Evolutionary conservation across 1,139 yeast genomes (phyloP), one percentile per base, ranked within the genome.

Genomic region (Entelexis paramagnoliae): DNA sequence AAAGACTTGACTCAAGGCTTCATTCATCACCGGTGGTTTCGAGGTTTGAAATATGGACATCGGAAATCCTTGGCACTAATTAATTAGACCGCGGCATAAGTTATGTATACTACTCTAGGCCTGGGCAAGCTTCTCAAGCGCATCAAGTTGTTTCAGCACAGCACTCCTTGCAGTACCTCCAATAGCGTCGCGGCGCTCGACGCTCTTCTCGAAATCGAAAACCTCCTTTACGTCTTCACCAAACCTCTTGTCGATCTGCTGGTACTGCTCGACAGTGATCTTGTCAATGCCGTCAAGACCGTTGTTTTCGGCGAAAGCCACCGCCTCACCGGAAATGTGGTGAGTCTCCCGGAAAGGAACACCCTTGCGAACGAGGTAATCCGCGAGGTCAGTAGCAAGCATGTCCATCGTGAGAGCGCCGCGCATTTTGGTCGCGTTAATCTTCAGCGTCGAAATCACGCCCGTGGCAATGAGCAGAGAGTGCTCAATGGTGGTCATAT

Each of bases 311-410:
- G 98, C 96, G 50, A 72, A 68, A 60, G 95, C 81, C 49, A 91
- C 99, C 71, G 96, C 91, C 67, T 87, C 96, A 52, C 99, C 99
- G 6, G 96, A 87, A 57, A 91, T 89, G 68, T 91, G 97, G 69
- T 91, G 99, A 2, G 98, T 91, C 72, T 91, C 97, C 74, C 99
- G 86, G 73, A 91, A 91, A 54, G 98, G 98, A 58, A 91, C 98
- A 52, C 98, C 98, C 69, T 83, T 88, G 72, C 96, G 81, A 52
- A 91, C 99, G 61, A 91, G 76, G 69, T 91, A 91, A 69, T 91
- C 99, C 41, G 99, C 99, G 62, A 91, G 77, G 67, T 91, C 99
- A 24, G 99, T 91, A 17, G 98, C 98, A 63, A 91, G 77, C 98
- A 91, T 93, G 68, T 93, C 98, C 95, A 89, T 89, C 33, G 97